Conservation (phyloP, 2,329 filamentous ascomycete genomes). For the Aspergillus tamarii region DNA sequence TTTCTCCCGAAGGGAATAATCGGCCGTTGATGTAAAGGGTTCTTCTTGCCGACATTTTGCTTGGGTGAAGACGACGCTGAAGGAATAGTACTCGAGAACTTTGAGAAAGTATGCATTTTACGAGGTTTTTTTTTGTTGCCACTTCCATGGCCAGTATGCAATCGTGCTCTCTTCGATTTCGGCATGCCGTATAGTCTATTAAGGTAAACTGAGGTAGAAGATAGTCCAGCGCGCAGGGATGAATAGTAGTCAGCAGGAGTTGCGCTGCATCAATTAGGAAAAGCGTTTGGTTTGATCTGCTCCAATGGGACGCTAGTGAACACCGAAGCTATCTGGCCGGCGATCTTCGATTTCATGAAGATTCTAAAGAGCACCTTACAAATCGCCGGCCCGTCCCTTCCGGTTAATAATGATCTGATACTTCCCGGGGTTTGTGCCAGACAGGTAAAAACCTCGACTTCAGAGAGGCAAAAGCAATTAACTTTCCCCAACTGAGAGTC, state of each 20-base stretch:
- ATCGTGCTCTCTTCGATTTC: constrained; percentile 28
- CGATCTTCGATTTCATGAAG: neutral
- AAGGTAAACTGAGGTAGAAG: neutral
- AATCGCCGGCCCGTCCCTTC: neutral
- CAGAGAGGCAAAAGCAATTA: neutral
- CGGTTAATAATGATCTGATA: neutral
- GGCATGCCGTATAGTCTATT: constrained; percentile 22
- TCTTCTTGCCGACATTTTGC: constrained; percentile 7
- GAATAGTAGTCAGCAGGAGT: neutral
- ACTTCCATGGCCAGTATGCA: constrained; percentile 7
- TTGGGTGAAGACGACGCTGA: neutral
- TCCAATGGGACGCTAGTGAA: neutral
- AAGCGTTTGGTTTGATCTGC: neutral
- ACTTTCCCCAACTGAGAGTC: constrained; percentile 1
- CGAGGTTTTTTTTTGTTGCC: constrained; percentile 19
- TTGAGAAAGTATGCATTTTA: constrained; percentile 35
- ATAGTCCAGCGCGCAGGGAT: neutral
- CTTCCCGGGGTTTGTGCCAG: too few species aligned
- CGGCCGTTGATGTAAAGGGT: constrained; percentile 31
- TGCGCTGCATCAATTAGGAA: neutral
- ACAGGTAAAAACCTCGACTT: too few species aligned
- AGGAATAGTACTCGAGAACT: constrained; percentile 25
- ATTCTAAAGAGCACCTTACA: neutral
- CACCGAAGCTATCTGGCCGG: neutral
- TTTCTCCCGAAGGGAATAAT: constrained; percentile 44